Percentiles rank a stretch among this genome's conserved stretches.
Evolutionary conservation across 208 protist species (phyloP).

Genomic region (Spongospora subterranea): DNA sequence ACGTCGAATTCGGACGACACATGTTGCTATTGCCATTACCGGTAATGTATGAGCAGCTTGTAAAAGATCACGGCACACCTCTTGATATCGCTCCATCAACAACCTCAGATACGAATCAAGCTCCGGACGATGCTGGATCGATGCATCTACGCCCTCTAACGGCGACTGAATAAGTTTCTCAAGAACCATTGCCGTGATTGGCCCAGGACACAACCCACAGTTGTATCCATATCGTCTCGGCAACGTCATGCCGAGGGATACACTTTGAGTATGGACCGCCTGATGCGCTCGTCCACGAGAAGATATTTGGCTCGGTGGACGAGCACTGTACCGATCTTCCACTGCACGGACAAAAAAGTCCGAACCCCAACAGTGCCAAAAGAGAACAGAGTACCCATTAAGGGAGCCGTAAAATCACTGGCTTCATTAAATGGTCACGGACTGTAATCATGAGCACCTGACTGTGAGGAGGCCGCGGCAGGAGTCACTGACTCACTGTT

Average conservation of each 20-base stretch:
- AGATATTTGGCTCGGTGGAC: too few relatives aligned
- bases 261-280: too few relatives aligned
- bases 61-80: neutral
- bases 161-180: neutral
- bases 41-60: neutral
- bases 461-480: too few relatives aligned
- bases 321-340: too few relatives aligned
- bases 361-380: too few relatives aligned
- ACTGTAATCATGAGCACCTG: too few relatives aligned
- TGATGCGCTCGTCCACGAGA: too few relatives aligned
- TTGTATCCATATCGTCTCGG: neutral
- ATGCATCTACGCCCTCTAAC: neutral
- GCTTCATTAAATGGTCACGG: too few relatives aligned
- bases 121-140: neutral
- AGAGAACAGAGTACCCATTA: too few relatives aligned
- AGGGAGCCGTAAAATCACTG: too few relatives aligned
- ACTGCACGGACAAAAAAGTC: too few relatives aligned
- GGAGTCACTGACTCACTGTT: too few relatives aligned
- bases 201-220: conserved; percentile 2
- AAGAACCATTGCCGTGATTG: neutral
- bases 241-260: conserved; percentile 33
- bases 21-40: neutral
- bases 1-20: conserved; percentile 20
- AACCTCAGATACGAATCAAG: neutral
- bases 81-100: conserved; percentile 22